A percentile compares a stretch with the other conserved stretches of the same genome.
Evolutionary conservation across 176 grass and related monocot genomes (phyloP).

Genomic region (Zizania latifolia): DNA sequence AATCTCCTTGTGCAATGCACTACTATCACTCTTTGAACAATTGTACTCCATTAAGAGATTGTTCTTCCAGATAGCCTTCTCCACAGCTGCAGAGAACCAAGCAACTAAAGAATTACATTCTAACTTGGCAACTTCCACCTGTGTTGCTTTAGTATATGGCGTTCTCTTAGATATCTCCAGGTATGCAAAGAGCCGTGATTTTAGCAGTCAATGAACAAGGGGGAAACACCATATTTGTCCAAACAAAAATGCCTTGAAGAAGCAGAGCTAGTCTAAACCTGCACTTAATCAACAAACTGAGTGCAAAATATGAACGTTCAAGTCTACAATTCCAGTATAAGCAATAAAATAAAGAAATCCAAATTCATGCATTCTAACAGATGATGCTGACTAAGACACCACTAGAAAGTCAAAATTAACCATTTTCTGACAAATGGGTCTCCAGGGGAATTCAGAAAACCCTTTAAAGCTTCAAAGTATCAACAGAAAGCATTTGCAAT

Average conservation of each 20-base stretch:
- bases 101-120: slow-evolving; percentile 35
- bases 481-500: not conserved
- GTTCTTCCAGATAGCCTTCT: slow-evolving; percentile 60
- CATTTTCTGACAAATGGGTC: not conserved
- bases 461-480: not conserved
- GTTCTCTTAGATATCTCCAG: slow-evolving; percentile 29
- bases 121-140: slow-evolving; percentile 49
- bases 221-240: not conserved
- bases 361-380: not conserved
- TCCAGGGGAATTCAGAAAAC: not conserved
- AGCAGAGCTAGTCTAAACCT: not conserved
- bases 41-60: slow-evolving; percentile 57
- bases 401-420: slow-evolving; percentile 4
- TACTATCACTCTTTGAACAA: not conserved
- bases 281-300: not conserved
- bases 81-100: slow-evolving; percentile 53
- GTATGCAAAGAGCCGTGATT: not conserved
- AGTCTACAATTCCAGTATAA: slow-evolving; percentile 5
- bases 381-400: not conserved
- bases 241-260: not conserved
- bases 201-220: slow-evolving; percentile 9
- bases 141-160: slow-evolving; percentile 28
- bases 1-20: slow-evolving; percentile 37
- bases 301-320: no score
- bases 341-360: not conserved